Evolutionary conservation across 345 rosid genomes (phyloP).

Genomic region (Theobroma cacao): DNA sequence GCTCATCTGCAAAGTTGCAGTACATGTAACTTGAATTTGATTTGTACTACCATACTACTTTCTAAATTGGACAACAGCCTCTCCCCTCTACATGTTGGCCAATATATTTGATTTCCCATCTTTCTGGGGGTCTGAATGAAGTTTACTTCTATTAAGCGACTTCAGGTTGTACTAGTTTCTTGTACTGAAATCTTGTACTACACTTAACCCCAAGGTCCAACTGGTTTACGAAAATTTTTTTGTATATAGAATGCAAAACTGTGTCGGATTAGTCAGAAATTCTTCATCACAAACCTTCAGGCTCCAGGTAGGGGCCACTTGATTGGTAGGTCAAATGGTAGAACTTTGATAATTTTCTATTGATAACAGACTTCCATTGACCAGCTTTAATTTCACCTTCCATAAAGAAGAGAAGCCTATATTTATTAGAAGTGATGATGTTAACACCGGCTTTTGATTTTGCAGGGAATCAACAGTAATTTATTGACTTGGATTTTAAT

Average conservation of each 20-base stretch:
- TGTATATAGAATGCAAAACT: not conserved
- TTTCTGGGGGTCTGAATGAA: not conserved
- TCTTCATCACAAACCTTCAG: not conserved
- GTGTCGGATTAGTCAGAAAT: not conserved
- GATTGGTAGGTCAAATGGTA: not conserved
- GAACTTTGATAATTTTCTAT: not conserved
- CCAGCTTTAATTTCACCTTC: not conserved
- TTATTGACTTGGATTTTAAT: too few species aligned
- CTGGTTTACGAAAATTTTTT: not conserved
- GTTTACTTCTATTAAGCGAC: not conserved
- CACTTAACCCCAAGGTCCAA: not conserved
- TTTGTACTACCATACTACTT: not conserved
- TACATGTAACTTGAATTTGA: not conserved
- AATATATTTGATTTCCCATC: not conserved
- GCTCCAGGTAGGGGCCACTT: not conserved
- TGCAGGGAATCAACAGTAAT: too few species aligned
- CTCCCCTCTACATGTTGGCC: not conserved
- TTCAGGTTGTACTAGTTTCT: not conserved
- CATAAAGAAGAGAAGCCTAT: not conserved
- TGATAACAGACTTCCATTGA: not conserved
- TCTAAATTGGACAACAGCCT: not conserved
- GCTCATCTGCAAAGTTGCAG: not conserved
- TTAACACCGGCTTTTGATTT: not conserved
- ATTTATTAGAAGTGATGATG: not conserved
- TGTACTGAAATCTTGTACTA: slow-evolving; percentile 11